Evolutionary conservation across 164 flowering plant genomes (phyloP).

Genomic region (Chloranthus sessilifolius): DNA sequence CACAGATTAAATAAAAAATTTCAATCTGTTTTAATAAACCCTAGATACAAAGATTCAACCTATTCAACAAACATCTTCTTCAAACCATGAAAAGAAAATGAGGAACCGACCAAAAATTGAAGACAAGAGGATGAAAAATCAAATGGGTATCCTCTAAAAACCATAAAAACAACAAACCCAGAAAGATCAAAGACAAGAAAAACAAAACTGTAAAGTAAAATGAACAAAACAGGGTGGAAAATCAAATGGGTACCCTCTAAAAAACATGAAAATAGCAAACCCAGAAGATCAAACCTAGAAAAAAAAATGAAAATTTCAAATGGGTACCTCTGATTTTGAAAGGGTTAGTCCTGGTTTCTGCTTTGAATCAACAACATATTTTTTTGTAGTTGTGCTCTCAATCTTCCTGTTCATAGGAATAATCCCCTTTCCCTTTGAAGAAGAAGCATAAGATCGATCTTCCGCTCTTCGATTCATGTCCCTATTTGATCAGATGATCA

Average conservation of each 20-base stretch:
- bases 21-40: no score
- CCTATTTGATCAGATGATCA: slow-evolving; percentile 23
- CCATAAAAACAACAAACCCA: background rate
- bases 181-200: background rate
- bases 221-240: no score
- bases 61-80: no score
- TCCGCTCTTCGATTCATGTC: slow-evolving; percentile 32
- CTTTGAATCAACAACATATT: slow-evolving; percentile 30
- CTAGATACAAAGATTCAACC: no score
- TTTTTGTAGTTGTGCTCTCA: slow-evolving; percentile 38
- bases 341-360: slow-evolving; percentile 27
- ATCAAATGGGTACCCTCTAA: background rate
- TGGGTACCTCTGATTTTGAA: slow-evolving; percentile 48
- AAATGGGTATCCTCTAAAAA: slow-evolving; percentile 2
- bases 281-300: background rate
- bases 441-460: slow-evolving; percentile 26
- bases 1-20: no score
- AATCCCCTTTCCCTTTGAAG: slow-evolving; percentile 33
- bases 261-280: background rate
- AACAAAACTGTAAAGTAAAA: no score
- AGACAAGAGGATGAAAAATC: no score
- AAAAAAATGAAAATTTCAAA: background rate
- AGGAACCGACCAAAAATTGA: slow-evolving; percentile 1
- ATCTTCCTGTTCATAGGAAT: slow-evolving; percentile 32
- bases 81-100: background rate